phyloP scores from a whole-genome alignment of 2,329 filamentous ascomycete genomes.

The Hypoxylon sp. region DNA sequence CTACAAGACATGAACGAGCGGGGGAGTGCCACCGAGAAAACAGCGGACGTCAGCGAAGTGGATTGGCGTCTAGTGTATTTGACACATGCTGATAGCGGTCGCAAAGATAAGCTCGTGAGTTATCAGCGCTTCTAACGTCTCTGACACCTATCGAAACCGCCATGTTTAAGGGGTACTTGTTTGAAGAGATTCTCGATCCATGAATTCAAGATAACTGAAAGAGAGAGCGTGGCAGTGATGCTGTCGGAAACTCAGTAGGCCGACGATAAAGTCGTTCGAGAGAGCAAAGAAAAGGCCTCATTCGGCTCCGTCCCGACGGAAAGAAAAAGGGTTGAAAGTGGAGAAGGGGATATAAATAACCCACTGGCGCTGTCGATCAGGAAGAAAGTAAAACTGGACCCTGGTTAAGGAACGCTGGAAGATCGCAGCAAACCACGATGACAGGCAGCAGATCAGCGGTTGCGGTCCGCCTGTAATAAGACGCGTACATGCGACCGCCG shows the following conservation, averaged over 20 bases:
- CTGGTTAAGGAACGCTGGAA: slow-evolving; percentile 37
- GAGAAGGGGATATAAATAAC: slow-evolving; percentile 50
- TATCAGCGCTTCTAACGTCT: not conserved
- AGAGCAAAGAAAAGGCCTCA: slow-evolving; percentile 30
- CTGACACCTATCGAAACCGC: slow-evolving; percentile 22
- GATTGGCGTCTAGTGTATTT: not conserved
- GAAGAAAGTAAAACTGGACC: slow-evolving; percentile 49
- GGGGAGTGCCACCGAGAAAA: slow-evolving; percentile 19
- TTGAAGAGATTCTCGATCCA: slow-evolving; percentile 13
- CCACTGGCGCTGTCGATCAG: slow-evolving; percentile 48
- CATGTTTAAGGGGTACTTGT: slow-evolving; percentile 10
- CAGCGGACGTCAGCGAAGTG: slow-evolving; percentile 4
- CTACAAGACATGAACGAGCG: slow-evolving; percentile 6
- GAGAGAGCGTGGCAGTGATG: slow-evolving; percentile 7
- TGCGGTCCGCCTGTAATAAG: slow-evolving; percentile 34
- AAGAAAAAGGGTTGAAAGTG: slow-evolving; percentile 41
- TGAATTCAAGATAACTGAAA: slow-evolving; percentile 23
- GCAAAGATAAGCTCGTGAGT: slow-evolving; percentile 9
- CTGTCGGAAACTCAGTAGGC: slow-evolving; percentile 21
- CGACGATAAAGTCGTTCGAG: slow-evolving; percentile 28
- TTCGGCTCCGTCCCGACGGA: slow-evolving; percentile 51
- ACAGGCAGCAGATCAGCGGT: slow-evolving; percentile 47
- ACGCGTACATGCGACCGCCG: slow-evolving; percentile 16
- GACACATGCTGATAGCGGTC: not conserved
- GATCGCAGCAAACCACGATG: slow-evolving; percentile 46